Base-by-base conservation (phyloP, 1,139 yeast species). In the Pichia cactophila region DNA sequence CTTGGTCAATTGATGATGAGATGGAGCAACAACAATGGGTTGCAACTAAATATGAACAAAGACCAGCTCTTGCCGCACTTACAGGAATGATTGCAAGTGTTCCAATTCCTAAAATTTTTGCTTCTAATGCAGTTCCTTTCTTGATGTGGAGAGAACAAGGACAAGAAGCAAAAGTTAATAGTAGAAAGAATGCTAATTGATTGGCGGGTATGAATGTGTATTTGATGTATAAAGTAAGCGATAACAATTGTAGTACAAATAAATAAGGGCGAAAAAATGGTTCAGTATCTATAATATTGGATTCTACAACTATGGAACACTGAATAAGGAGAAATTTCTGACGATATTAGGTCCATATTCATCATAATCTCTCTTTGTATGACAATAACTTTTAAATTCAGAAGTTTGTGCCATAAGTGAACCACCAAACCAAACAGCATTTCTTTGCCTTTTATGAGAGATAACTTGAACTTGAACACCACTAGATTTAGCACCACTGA, bases 351-450 rank as follows among this genome's bases (percentile, higher is more conserved):
- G 98, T 31, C 99, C 99, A 65, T 85, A 84, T 71, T 94, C 99
- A 63, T 92, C 98, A 69, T 94, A 94, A 66, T 92, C 98, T 65
- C 85, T 84, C 73, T 92, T 94, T 45, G 98, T 90, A 73, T 90
- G 94, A 67, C 98, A 92, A 70, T 89, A 89, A 66, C 95, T 83
- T 71, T 86, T 88, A 72, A 92, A 92, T 69, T 92, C 98, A 16
- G 96, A 82, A 20, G 99, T 94, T 70, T 90, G 97, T 1, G 99
- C 97, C 65, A 94, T 77, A 60, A 94, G 74, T 23, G 96, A 86
- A 56, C 98, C 99, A 59, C 99, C 99, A 66, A 90, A 94, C 98
- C 98, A 94, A 52, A 94, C 99, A 9, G 99, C 99, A 63, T 92
- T 88, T 66, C 96, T 80, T 73, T 94, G 99, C 70, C 94, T 86